phyloP scores from a whole-genome alignment of 2,329 filamentous ascomycete genomes.

The Colletotrichum sp. region DNA sequence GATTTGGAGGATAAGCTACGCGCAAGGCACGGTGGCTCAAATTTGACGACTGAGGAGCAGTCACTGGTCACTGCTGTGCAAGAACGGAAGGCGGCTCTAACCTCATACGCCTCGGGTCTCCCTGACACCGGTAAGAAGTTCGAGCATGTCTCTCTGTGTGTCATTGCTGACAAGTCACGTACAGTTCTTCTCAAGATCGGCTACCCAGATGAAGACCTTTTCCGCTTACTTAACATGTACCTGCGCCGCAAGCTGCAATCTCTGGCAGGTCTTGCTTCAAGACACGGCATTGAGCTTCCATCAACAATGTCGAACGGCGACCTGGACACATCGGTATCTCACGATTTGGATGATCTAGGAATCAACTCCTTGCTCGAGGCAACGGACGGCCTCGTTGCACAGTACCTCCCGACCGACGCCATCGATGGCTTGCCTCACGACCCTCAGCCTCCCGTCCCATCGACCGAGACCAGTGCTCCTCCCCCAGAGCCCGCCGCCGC shows the following conservation, averaged over 20 bases:
- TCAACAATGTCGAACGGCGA: slow-evolving; percentile 32
- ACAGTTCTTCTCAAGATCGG: slow-evolving; percentile 18
- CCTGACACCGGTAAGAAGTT: slow-evolving; percentile 20
- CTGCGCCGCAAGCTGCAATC: slow-evolving; percentile 37
- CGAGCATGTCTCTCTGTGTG: slow-evolving; percentile 32
- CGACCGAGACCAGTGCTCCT: slow-evolving; percentile 18
- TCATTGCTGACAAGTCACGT: slow-evolving; percentile 40
- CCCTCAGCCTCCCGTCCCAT: slow-evolving; percentile 8
- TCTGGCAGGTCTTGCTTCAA: slow-evolving; percentile 36
- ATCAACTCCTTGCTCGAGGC: slow-evolving; percentile 48
- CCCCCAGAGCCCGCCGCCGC: not conserved
- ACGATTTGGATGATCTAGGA: slow-evolving; percentile 41
- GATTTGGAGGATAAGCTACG: slow-evolving; percentile 57
- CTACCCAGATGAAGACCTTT: slow-evolving; percentile 20
- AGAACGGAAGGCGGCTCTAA: slow-evolving; percentile 36
- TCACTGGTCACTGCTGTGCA: slow-evolving; percentile 37
- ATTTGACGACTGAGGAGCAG: slow-evolving; percentile 38
- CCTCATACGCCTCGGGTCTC: slow-evolving; percentile 16
- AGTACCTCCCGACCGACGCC: slow-evolving; percentile 40
- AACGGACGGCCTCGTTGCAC: slow-evolving; percentile 44
- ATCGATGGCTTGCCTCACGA: slow-evolving; percentile 19
- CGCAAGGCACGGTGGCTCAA: slow-evolving; percentile 32
- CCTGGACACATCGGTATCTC: slow-evolving; percentile 24
- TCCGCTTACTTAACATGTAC: slow-evolving; percentile 37
- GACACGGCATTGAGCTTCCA: slow-evolving; percentile 39